Evolutionary conservation across 805 yeast species (phyloP).

Genomic region (Torulaspora franciscae): DNA sequence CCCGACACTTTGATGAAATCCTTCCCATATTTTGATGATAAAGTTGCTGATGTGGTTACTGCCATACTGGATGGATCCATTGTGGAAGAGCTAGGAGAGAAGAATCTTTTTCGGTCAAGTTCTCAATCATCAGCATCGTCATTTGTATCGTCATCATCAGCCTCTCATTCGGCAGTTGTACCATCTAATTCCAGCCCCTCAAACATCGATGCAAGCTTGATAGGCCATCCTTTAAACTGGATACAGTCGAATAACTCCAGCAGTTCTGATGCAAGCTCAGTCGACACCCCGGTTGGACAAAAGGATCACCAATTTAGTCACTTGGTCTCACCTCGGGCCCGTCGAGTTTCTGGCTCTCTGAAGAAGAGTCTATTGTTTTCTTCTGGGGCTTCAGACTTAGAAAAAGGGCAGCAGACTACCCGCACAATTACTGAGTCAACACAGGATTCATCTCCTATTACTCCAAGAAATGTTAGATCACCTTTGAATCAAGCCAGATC

Average conservation of each 20-base stretch:
- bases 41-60: constrained; percentile 24
- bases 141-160: constrained; percentile 9
- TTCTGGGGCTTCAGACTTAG: constrained; percentile 11
- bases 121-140: constrained; percentile 15
- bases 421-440: constrained; percentile 9
- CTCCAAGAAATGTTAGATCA: constrained; percentile 13
- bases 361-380: constrained; percentile 10
- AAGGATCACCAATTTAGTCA: constrained; percentile 11
- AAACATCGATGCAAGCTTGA: constrained; percentile 4
- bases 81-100: constrained; percentile 19
- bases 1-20: constrained; percentile 28
- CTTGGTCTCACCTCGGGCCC: constrained; percentile 21
- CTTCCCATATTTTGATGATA: constrained; percentile 23
- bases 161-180: constrained; percentile 11
- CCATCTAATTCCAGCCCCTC: constrained; percentile 10
- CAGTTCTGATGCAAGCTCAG: constrained; percentile 13
- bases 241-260: constrained; percentile 11
- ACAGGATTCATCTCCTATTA: constrained; percentile 11
- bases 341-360: constrained; percentile 11
- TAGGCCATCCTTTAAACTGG: constrained; percentile 11
- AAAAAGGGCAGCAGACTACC: constrained; percentile 4
- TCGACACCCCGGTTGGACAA: constrained; percentile 3
- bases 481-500: constrained; percentile 13
- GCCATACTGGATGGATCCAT: constrained; percentile 28
- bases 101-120: constrained; percentile 10